Base-by-base conservation (phyloP, 2,329 filamentous ascomycete species). In the Madurella fahalii region DNA sequence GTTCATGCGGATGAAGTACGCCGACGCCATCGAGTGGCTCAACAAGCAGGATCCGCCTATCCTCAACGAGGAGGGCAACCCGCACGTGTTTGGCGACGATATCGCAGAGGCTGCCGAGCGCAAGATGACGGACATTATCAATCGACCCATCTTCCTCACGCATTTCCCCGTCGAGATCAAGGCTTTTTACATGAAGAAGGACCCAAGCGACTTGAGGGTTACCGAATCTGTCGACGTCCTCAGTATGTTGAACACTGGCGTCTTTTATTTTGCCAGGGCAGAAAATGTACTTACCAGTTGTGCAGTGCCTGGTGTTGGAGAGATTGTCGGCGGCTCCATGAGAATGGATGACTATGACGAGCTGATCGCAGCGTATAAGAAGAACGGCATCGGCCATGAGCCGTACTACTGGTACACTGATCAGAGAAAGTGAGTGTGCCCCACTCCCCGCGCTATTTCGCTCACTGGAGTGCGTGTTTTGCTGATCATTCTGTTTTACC, bases 141-240 rank as follows among this genome's bases (percentile, higher is more conserved):
- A 95, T 84, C 78, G 84, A 52, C 94, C 94, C 58, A 96, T 99
- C 72, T 90, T 97, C 78, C 81, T 97, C 41, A 97, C 93, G 2
- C 93, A 97, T 75, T 99, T 99, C 83, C 94, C 94, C 17, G 86
- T 86, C 56, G 90, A 93, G 76, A 96, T 99, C 80, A 99, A 99
- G 80, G 89, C 94, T 1, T 99, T 99, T 73, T 99, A 99, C 81
- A 99, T 99, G 94, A 87, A 92, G 74, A 92, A 87, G 74, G 94
- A 93, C 65, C 77, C 80, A 42, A 74, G 81, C 31, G 94, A 99
- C 68, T 76, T 74, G 31, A 83, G 92, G 25, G 90, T 96, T 30
- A 99, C 94, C 0, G 93, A 99, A 79, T 90, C 85, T 58, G 93
- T 97, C 13, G 94, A 99, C 67, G 77, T 80, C 48, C 70, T 86